Evolutionary conservation across 805 yeast species (phyloP), one percentile per base, ranked within the genome.

Genomic region (Vanderwaltozyma yarrowii): DNA sequence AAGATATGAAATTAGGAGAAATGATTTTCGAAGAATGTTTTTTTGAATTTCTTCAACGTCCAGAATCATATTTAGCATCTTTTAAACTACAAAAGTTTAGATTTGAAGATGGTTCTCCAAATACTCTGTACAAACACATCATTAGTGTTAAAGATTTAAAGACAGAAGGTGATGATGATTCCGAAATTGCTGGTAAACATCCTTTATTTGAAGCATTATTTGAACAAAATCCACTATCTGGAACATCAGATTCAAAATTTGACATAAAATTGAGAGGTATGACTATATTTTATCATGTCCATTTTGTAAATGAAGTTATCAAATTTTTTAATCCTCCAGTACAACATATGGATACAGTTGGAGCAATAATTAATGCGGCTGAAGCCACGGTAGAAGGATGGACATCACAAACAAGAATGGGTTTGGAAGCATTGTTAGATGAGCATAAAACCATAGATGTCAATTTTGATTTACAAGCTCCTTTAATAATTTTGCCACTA

Each of bases 331-430:
- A 73, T 34, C 95, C 96, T 1, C 95, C 96, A 16, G 77, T 76
- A 42, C 76, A 76, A 20, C 94, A 88, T 49, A 67, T 78, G 39
- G 95, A 88, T 51, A 87, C 96, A 0, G 76, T 92, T 17, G 89
- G 87, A 27, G 92, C 92, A 9, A 74, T 94, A 19, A 75, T 92
- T 75, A 80, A 76, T 58, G 97, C 96, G 1, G 98, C 99, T 0
- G 95, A 88, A 44, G 84, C 88, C 0, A 88, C 96, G 0, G 81
- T 92, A 41, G 96, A 87, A 52, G 96, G 94, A 2, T 67, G 92
- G 45, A 79, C 96, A 0, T 69, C 78, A 19, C 95, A 87, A 55
- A 92, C 97, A 0, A 69, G 96, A 51, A 71, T 92, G 44, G 97
- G 97, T 0, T 69, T 92, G 16, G 94, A 89, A 61, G 87, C 92